Evolutionary conservation across 1,139 yeast genomes (phyloP), one percentile per base, ranked within the genome.

Genomic region (Chernovozyma aurita): DNA sequence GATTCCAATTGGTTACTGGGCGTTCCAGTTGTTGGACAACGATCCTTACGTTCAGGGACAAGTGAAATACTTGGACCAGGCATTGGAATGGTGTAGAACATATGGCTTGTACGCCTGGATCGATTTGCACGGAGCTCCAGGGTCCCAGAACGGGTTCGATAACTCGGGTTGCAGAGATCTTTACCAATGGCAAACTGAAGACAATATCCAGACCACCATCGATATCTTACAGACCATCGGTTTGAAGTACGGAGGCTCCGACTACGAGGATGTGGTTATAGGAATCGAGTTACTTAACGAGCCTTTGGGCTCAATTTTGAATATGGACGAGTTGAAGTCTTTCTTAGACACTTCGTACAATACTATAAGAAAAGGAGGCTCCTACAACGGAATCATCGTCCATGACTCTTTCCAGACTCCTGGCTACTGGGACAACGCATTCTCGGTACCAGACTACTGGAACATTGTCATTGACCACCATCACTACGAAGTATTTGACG

Each of bases 1-100:
- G 50, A 83, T 90, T 41, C 97, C 97, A 20, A 76, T 90, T 43
- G 97, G 97, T 6, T 92, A 90, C 66, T 90, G 98, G 98, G 97
- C 97, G 3, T 92, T 85, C 59, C 61, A 72, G 34, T 61, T 66
- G 30, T 63, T 76, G 40, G 73, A 65, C 16, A 62, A 66, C 41
- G 98, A 92, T 56, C 96, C 97, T 6, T 90, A 86, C 55, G 95
- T 86, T 33, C 81, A 77, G 53, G 97, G 97, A 18, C 97, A 88
- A 63, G 78, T 71, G 37, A 55, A 61, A 14, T 86, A 83, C 57
- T 65, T 90, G 42, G 88, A 85, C 49, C 65, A 70, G 47, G 95
- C 96, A 8, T 65, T 90, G 35, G 71, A 61, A 18, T 90, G 97
- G 97, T 78, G 85, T 34, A 61, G 76, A 38, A 63, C 68, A 16